These are phyloP conservation scores for Sparassis latifolia DNA, from an alignment of 1,284 basidiomycete species.

Conservation along the genomic window DNA sequence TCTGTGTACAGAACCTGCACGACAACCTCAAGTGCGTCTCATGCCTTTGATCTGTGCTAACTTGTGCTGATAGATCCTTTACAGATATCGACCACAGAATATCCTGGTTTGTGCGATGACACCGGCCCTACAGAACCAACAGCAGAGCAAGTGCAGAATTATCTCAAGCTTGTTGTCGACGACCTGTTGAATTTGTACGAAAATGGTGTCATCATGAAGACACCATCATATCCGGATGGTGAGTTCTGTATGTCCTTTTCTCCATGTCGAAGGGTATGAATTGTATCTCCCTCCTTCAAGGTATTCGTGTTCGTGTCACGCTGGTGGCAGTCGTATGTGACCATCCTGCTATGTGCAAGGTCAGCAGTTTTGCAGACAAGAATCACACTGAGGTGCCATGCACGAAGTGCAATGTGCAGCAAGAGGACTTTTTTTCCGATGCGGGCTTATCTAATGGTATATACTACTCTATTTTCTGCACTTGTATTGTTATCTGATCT, in stretches of 20 bases:
- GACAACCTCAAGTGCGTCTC: no score
- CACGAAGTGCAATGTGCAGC: slow-evolving; percentile 1
- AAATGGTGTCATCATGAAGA: slow-evolving; percentile 12
- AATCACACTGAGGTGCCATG: slow-evolving; percentile 1
- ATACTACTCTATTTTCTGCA: no score
- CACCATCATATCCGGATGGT: slow-evolving; percentile 9
- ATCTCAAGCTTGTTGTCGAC: slow-evolving; percentile 11
- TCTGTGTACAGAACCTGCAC: slow-evolving; percentile 9
- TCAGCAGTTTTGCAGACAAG: slow-evolving; percentile 25
- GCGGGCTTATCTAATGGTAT: slow-evolving; percentile 12
- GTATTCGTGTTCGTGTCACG: slow-evolving; percentile 18
- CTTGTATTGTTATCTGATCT: no score
- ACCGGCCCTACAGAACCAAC: slow-evolving; percentile 14
- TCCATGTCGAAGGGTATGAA: neutral
- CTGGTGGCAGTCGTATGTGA: slow-evolving; percentile 24
- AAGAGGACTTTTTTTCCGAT: slow-evolving; percentile 11
- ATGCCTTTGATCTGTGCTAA: no score
- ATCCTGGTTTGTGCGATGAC: slow-evolving; percentile 12
- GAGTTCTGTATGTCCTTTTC: slow-evolving; percentile 6
- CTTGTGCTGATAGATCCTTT: no score
- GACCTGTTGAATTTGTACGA: slow-evolving; percentile 18
- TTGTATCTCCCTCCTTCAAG: slow-evolving; percentile 5
- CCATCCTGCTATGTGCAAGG: slow-evolving; percentile 27
- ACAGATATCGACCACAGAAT: slow-evolving; percentile 11
- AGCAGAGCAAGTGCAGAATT: slow-evolving; percentile 16